A percentile compares a stretch with the other conserved stretches of the same genome.
Evolutionary conservation across 2,329 filamentous ascomycete species (phyloP).

Genomic region (Ceratocystis ficicola): DNA sequence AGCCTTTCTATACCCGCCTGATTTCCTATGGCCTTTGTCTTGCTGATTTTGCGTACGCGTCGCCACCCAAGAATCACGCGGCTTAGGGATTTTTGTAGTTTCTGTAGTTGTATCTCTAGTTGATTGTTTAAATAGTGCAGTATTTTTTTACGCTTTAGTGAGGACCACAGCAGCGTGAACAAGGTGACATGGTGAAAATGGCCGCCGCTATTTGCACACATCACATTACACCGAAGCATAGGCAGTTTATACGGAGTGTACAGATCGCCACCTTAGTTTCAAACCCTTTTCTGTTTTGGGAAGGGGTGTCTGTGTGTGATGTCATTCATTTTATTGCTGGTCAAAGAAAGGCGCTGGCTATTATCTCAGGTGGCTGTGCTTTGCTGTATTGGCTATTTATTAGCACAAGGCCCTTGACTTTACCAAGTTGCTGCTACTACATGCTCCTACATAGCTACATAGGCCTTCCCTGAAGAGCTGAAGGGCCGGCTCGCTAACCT

Average conservation of each 20-base stretch:
- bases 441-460: neutral
- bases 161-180: neutral
- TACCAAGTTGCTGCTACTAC: neutral
- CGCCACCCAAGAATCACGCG: neutral
- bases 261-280: no score
- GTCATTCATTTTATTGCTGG: neutral
- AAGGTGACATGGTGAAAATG: no score
- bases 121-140: neutral
- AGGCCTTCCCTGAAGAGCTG: slow-evolving; percentile 6
- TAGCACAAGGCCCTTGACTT: neutral
- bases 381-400: neutral
- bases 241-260: no score
- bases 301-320: neutral
- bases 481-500: neutral
- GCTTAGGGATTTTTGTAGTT: no score
- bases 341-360: neutral
- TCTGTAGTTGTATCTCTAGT: neutral
- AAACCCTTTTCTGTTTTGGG: no score
- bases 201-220: no score
- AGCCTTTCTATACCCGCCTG: neutral
- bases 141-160: neutral
- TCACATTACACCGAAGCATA: no score
- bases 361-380: neutral
- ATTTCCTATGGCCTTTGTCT: neutral
- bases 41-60: neutral